A percentile compares a stretch with the other conserved stretches of the same genome.
Evolutionary conservation across 768 basidiomycete genomes (phyloP).

Genomic region (Trametes coccinea): DNA sequence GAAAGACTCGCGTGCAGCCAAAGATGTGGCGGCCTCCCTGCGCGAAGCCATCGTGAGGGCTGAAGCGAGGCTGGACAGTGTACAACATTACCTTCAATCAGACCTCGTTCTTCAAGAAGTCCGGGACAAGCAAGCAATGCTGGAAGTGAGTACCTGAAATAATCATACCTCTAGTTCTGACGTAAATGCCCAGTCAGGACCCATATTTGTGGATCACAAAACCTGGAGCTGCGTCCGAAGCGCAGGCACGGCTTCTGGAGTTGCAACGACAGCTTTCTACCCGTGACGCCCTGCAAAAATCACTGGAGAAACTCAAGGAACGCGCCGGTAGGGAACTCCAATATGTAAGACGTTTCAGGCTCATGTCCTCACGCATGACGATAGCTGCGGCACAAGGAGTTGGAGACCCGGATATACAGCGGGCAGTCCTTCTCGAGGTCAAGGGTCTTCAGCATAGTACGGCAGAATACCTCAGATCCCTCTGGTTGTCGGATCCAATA

Average conservation of each 20-base stretch:
- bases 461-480: constrained; percentile 10
- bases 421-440: constrained; percentile 16
- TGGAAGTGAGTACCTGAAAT: neutral
- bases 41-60: too few relatives aligned
- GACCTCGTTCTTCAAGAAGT: too few relatives aligned
- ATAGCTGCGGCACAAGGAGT: constrained; percentile 14
- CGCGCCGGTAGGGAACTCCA: constrained; percentile 1
- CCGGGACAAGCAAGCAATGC: neutral
- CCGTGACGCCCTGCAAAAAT: neutral
- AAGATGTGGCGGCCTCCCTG: too few relatives aligned
- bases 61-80: too few relatives aligned
- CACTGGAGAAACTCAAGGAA: constrained; percentile 11
- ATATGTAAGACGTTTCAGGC: neutral
- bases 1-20: too few relatives aligned
- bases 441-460: constrained; percentile 10
- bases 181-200: neutral
- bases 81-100: too few relatives aligned
- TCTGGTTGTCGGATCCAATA: constrained; percentile 17
- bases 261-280: constrained; percentile 17
- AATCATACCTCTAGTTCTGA: neutral
- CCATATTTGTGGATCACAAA: constrained; percentile 9
- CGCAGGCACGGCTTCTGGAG: constrained; percentile 13
- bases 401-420: constrained; percentile 10
- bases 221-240: constrained; percentile 11
- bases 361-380: neutral